Conservation (phyloP, 2,329 filamentous ascomycete genomes). For the Chrysoporthe austroafricana region DNA sequence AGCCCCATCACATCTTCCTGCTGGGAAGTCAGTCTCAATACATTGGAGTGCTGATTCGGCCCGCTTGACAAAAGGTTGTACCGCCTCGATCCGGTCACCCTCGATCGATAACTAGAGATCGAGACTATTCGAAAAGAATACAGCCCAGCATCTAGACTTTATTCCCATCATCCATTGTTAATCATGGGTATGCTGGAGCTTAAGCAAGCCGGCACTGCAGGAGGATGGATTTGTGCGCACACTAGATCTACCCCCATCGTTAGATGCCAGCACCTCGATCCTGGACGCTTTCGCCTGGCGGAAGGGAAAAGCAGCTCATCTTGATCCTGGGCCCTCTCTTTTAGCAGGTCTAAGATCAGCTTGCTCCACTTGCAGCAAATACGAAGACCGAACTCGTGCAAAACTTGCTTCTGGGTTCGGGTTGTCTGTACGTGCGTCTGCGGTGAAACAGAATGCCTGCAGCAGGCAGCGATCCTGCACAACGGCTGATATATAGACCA, state of each 20-base stretch:
- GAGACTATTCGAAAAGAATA: too few relatives aligned
- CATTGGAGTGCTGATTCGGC: background rate
- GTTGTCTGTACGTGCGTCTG: background rate
- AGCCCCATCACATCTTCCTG: background rate
- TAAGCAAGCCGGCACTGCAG: too few relatives aligned
- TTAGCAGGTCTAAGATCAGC: background rate
- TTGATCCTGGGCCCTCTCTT: background rate
- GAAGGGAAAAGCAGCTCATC: background rate
- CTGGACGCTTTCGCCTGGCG: background rate
- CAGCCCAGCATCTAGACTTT: too few relatives aligned
- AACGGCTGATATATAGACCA: background rate
- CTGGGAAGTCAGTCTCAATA: background rate
- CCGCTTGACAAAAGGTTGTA: background rate
- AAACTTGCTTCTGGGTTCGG: too few relatives aligned
- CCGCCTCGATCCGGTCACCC: too few relatives aligned
- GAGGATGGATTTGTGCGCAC: too few relatives aligned
- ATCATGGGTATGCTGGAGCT: too few relatives aligned
- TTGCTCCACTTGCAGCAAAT: background rate
- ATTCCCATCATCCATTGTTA: too few relatives aligned
- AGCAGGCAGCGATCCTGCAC: background rate
- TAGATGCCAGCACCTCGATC: too few relatives aligned
- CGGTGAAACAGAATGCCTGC: background rate
- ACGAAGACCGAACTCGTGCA: background rate
- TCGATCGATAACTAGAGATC: too few relatives aligned
- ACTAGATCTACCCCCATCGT: too few relatives aligned